A percentile compares a stretch with the other conserved stretches of the same genome.
These are phyloP conservation scores for Phytophthora sansomeana DNA, from an alignment of 352 stramenopile genomes.

Conservation along the genomic window DNA sequence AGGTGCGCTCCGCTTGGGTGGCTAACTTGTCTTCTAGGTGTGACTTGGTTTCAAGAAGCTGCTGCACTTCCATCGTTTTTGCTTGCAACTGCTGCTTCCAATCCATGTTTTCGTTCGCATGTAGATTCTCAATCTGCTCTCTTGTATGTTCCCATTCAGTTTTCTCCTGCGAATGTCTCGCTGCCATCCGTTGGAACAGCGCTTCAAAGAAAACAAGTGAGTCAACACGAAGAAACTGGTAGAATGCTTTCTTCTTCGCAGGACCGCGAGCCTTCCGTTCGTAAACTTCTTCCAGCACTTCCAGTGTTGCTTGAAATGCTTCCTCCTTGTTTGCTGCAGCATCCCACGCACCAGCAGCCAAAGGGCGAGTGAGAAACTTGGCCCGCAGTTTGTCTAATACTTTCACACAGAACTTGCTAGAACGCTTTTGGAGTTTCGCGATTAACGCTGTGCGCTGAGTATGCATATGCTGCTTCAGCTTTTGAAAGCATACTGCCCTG, in stretches of 20 bases:
- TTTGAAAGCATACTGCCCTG: conserved; percentile 71
- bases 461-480: conserved; percentile 79
- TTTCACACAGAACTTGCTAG: conserved; percentile 57
- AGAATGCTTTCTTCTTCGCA: conserved; percentile 72
- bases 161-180: conserved; percentile 30
- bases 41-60: conserved; percentile 52
- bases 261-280: conserved; percentile 66
- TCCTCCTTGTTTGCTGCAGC: conserved; percentile 29
- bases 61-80: conserved; percentile 54
- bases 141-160: conserved; percentile 36
- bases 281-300: conserved; percentile 62
- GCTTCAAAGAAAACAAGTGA: conserved; percentile 58
- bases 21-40: conserved; percentile 67
- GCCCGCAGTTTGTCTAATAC: conserved; percentile 48
- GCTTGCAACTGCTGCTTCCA: conserved; percentile 56
- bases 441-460: conserved; percentile 62
- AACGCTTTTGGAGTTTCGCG: conserved; percentile 64
- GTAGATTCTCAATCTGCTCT: conserved; percentile 47
- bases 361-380: conserved; percentile 50
- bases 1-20: conserved; percentile 45
- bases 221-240: conserved; percentile 72
- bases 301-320: conserved; percentile 48
- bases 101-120: conserved; percentile 49
- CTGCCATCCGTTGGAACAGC: conserved; percentile 52
- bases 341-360: conserved; percentile 55